Base-by-base conservation (phyloP, 176 grass and related monocot genomes). In the Bothriochloa decipiens region DNA sequence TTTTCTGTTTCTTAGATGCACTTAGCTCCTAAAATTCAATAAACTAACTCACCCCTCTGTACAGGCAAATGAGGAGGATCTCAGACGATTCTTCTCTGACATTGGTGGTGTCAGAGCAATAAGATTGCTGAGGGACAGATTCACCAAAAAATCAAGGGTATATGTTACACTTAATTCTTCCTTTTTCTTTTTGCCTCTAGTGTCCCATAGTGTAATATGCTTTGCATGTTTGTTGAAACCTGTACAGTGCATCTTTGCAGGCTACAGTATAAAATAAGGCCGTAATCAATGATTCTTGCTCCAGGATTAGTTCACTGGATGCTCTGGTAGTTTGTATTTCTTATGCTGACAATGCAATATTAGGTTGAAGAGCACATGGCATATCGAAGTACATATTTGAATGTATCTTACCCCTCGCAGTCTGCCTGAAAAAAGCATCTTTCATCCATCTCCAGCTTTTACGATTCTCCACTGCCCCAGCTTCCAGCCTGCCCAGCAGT, bases 131-230 rank as follows among this genome's bases (percentile, higher is more conserved):
- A 99, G 26, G 69, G 93, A 99, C 70, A 99, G 58, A 81, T 84
- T 87, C 52, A 96, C 96, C 4, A 89, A 92, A 81, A 89, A 75
- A 85, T 93, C 96, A 78, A 91, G 96, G 89, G 96, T 99, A 68
- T 68, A 62, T 80, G 49, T 69, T 75, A 12, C 15, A 65, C 9
- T 41, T 81, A 63, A 53, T 57, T 57, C 18, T 57, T 28, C 18
- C 18, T 61, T 58, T 27, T 27, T 57, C 2, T 25, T 23, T 41
- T 82, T 71, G 10, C 16, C 16, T 74, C 53, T 63, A 33, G 55
- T 6, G 15, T 74, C 17, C 55, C 52, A 11, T 49, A 11, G 63
- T 40, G 26, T 43, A n/a, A 72, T 62, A 68, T 63, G 3, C 46
- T 33, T 78, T 47, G 17, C 14, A n/a, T 43, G 32, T 62, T 76